These are phyloP conservation scores for Scleroderma bovista DNA, from an alignment of 768 basidiomycete genomes.

Conservation along the genomic window DNA sequence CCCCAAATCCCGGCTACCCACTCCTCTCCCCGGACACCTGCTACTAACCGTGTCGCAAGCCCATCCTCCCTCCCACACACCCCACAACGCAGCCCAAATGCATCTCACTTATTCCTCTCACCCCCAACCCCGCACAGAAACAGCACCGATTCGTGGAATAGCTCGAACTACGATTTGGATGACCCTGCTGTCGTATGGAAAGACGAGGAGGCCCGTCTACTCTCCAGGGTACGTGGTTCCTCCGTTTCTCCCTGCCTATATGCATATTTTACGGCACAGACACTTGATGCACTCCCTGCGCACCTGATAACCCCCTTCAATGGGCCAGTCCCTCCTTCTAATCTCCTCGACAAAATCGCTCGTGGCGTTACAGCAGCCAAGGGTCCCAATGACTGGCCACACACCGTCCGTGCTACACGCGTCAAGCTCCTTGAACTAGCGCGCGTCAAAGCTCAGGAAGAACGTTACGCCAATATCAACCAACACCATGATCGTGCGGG, in stretches of 20 bases:
- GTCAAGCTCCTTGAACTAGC: conserved; percentile 77
- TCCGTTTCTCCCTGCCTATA: background rate
- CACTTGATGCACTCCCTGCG: conserved; percentile 75
- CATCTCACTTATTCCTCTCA: conserved; percentile 48
- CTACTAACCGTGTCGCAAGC: conserved; percentile 45
- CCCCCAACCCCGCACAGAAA: conserved; percentile 41
- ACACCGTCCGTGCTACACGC: conserved; percentile 77
- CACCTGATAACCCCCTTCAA: conserved; percentile 87
- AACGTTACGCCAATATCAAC: background rate
- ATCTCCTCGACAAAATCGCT: conserved; percentile 83
- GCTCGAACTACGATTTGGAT: conserved; percentile 60
- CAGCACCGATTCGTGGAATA: conserved; percentile 83
- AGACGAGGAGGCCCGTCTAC: conserved; percentile 62
- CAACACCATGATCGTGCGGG: background rate
- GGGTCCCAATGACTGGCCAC: conserved; percentile 75
- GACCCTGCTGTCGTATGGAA: conserved; percentile 71
- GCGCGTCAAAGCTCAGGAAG: conserved; percentile 57
- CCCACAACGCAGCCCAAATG: conserved; percentile 50
- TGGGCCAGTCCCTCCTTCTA: conserved; percentile 77
- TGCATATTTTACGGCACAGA: conserved; percentile 35
- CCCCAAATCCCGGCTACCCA: conserved; percentile 37
- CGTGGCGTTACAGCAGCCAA: conserved; percentile 71
- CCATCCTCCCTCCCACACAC: conserved; percentile 50
- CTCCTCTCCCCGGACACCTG: conserved; percentile 31
- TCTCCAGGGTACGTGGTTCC: conserved; percentile 51